Percentiles rank a stretch among this genome's conserved stretches.
phyloP scores from a whole-genome alignment of 2,329 filamentous ascomycete species.

The Pseudogymnoascus sp. region DNA sequence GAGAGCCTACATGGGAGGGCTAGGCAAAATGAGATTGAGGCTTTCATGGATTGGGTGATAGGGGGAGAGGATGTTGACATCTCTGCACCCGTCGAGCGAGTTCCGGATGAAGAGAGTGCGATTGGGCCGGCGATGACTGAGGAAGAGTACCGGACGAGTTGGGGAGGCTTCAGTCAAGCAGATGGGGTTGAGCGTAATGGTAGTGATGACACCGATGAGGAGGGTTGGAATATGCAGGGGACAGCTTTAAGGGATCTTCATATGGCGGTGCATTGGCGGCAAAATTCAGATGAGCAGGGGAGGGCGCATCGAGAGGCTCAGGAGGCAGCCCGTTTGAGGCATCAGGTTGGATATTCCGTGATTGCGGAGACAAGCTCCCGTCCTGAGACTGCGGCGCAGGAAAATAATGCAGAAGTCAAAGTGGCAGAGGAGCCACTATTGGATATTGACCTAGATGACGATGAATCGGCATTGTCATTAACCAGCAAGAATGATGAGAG shows the following conservation, averaged over 20 bases:
- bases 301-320: not conserved
- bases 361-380: not conserved
- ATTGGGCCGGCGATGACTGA: not conserved
- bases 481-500: not conserved
- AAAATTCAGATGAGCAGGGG: not conserved
- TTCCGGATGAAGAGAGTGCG: not conserved
- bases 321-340: not conserved
- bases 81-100: not conserved
- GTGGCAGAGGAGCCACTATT: not conserved
- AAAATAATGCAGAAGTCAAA: not conserved
- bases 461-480: not conserved
- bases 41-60: not conserved
- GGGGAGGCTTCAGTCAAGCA: not conserved
- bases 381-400: not conserved
- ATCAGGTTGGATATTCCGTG: not conserved
- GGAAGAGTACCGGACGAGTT: not conserved
- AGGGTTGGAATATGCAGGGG: not conserved
- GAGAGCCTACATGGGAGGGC: not conserved
- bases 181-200: not conserved
- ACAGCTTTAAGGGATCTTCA: not conserved
- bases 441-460: not conserved
- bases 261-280: slow-evolving; percentile 5
- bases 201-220: not conserved
- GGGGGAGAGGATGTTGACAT: not conserved
- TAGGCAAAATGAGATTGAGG: not conserved